phyloP scores from a whole-genome alignment of 352 stramenopile species.

The Saprolegnia parasitica region DNA sequence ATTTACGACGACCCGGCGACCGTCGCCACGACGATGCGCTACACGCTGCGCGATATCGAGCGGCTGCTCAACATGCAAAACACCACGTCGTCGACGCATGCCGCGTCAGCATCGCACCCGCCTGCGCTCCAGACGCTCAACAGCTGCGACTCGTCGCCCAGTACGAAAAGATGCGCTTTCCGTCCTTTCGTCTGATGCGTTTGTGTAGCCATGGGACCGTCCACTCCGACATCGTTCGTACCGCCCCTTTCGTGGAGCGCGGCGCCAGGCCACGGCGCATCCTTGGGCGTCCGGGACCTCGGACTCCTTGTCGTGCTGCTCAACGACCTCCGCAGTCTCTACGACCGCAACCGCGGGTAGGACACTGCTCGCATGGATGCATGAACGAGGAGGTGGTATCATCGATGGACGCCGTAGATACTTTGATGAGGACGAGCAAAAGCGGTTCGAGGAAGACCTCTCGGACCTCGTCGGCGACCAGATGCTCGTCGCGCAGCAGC shows the following conservation, averaged over 20 bases:
- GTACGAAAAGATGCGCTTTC: no score
- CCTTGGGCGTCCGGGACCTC: constrained; percentile 61
- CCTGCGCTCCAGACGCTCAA: background rate
- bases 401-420: constrained; percentile 23
- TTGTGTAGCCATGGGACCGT: constrained; percentile 4
- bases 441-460: constrained; percentile 79
- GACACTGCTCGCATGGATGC: background rate
- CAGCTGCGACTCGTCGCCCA: constrained; percentile 1
- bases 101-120: background rate
- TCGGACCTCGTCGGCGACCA: constrained; percentile 76
- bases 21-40: constrained; percentile 69
- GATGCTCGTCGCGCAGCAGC: constrained; percentile 67
- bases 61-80: constrained; percentile 82
- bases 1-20: constrained; percentile 73
- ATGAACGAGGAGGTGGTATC: no score
- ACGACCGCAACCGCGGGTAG: constrained; percentile 52
- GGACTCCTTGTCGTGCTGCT: constrained; percentile 68
- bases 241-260: background rate
- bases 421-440: constrained; percentile 73
- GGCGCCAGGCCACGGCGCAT: constrained; percentile 1
- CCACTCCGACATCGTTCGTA: constrained; percentile 28
- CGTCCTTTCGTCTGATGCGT: background rate
- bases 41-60: constrained; percentile 79
- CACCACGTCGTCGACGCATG: constrained; percentile 10
- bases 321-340: constrained; percentile 70